Conservation (phyloP, 257 asterid species). For the Solanum tarapatanum region DNA sequence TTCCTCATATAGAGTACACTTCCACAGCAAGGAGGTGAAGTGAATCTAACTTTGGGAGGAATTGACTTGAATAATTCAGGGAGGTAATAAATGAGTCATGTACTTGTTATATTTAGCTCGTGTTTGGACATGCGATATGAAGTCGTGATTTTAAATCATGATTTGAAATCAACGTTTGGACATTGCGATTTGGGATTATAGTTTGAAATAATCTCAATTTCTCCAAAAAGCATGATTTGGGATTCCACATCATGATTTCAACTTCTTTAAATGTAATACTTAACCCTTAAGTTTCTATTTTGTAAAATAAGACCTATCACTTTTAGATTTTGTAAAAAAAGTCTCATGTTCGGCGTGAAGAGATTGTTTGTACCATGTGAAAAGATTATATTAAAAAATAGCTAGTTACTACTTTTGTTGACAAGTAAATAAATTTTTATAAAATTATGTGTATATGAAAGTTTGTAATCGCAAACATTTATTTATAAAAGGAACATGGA, state of each 20-base stretch:
- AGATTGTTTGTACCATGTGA: not conserved
- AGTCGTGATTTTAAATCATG: not conserved
- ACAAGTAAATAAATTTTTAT: not conserved
- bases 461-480: not conserved
- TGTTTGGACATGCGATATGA: not conserved
- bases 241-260: not conserved
- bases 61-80: slow-evolving; percentile 94
- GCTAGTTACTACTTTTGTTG: not conserved
- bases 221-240: not conserved
- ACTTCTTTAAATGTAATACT: not conserved
- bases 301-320: not conserved
- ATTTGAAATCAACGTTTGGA: not conserved
- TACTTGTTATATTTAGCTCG: not conserved
- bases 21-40: slow-evolving; percentile 91
- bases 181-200: not conserved
- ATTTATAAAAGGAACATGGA: not conserved
- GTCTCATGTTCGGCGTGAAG: not conserved
- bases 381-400: not conserved
- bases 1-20: slow-evolving; percentile 55
- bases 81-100: slow-evolving; percentile 32
- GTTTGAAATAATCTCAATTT: not conserved
- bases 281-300: not conserved
- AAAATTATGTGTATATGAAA: not conserved
- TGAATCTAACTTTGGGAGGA: slow-evolving; percentile 88
- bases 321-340: not conserved